Evolutionary conservation across 192 early-diverging fungal species (phyloP), one percentile per base, ranked within the genome.

Genomic region (Lobosporangium transversale): DNA sequence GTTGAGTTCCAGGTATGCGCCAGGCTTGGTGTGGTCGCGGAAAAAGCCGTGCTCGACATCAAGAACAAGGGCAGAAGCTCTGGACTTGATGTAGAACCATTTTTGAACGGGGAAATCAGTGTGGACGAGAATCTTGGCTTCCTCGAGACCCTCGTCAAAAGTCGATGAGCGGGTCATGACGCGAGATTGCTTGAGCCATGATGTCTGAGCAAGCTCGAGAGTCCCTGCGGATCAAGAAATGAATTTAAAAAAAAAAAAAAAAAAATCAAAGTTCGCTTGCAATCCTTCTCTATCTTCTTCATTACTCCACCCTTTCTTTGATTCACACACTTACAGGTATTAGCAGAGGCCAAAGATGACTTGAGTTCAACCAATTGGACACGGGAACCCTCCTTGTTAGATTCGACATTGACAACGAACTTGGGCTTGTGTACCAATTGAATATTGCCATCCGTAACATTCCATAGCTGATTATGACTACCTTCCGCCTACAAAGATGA

Each of bases 41-140:
- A 64, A 66, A 63, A 75, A 75, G 4, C 70, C 70, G 35, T 75
- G 70, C 51, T 75, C 62, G 21, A 75, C 58, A 31, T 75, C 70
- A 21, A 75, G 57, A 43, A 65, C 70, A 18, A 66, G 62, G 52
- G 43, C 45, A 4, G 70, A 75, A 11, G 70, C 70, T 54, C 61
- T 75, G 26, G 70, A 75, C 70, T 75, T 75, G 62, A 75, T 61
- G 58, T 75, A 75, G 63, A 75, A 75, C 62, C 63, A 75, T 30
- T 33, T 59, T 15, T 65, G 29, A 20, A 29, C 10, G 8, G 63
- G 70, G 44, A 75, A 61, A 1, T 51, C 58, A n/a, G 33, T 26
- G 32, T 66, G 70, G 20, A 66, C 21, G 18, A 63, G 30, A 33
- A 75, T 43, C 18, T 60, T 12, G 18, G 70, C 70, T 26, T 49